Percentiles rank a stretch among this genome's conserved stretches.
Conservation (phyloP, 176 grass and related monocot species). For the Oryza glaberrima region DNA sequence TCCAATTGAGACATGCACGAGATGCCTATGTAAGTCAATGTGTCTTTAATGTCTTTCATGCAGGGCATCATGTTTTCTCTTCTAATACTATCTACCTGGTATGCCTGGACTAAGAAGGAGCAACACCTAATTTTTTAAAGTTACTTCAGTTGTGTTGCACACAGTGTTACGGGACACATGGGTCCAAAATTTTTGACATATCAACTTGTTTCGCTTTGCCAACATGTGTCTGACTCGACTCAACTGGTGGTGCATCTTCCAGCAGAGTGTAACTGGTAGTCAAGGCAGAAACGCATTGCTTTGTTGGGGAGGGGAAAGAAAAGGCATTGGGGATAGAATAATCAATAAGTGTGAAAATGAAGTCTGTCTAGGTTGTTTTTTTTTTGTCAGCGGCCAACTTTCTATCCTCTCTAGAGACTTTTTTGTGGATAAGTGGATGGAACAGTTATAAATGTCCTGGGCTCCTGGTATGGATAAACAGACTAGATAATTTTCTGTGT, state of each 20-base stretch:
- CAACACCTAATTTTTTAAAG: background rate
- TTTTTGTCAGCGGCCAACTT: background rate
- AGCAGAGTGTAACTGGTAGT: background rate
- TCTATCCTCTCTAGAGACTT: background rate
- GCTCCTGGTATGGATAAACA: background rate
- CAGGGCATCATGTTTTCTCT: slow-evolving; percentile 10
- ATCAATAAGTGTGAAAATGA: no score
- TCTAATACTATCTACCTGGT: slow-evolving; percentile 1
- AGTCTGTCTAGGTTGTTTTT: background rate
- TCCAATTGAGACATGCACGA: slow-evolving; percentile 52
- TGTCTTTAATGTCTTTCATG: background rate
- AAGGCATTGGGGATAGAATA: background rate
- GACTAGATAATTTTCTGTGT: no score
- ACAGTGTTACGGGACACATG: background rate
- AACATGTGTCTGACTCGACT: background rate
- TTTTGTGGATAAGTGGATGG: background rate
- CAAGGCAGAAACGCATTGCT: background rate
- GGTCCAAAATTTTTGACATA: background rate
- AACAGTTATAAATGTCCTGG: background rate
- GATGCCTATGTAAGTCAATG: slow-evolving; percentile 51
- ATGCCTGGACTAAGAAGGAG: background rate
- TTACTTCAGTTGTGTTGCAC: slow-evolving; percentile 21
- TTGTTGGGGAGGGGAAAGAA: background rate
- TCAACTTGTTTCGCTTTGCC: no score
- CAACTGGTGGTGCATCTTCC: background rate